A percentile compares a stretch with the other conserved stretches of the same genome.
Evolutionary conservation across 2,329 filamentous ascomycete species (phyloP).

Genomic region (Botrytis byssoidea): DNA sequence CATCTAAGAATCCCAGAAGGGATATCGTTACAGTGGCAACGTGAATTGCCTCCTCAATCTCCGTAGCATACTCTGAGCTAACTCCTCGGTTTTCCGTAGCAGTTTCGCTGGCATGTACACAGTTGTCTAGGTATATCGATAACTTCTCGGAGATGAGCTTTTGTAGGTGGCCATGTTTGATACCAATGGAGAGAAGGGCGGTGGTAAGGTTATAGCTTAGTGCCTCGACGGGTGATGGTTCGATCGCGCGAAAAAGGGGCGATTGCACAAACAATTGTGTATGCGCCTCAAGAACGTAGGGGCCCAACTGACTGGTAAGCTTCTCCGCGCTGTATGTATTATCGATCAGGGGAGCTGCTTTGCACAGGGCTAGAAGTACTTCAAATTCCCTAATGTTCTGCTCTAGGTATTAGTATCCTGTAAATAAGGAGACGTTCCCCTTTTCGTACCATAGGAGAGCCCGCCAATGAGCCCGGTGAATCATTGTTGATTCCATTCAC

Average conservation of each 20-base stretch:
- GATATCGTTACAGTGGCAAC: conserved; percentile 78
- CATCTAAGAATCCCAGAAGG: conserved; percentile 85
- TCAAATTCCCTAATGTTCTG: conserved; percentile 89
- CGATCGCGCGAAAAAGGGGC: conserved; percentile 77
- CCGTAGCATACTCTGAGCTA: conserved; percentile 53
- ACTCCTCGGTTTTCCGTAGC: conserved; percentile 53
- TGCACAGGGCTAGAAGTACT: conserved; percentile 85
- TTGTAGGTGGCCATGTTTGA: conserved; percentile 67
- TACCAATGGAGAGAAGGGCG: conserved; percentile 78
- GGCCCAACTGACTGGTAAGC: conserved; percentile 74
- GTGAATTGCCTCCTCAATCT: conserved; percentile 63
- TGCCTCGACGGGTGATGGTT: conserved; percentile 85
- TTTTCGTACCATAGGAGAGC: conserved; percentile 58
- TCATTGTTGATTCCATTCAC: conserved; percentile 50
- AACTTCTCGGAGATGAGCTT: conserved; percentile 65
- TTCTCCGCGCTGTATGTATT: conserved; percentile 71
- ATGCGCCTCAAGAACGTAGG: conserved; percentile 84
- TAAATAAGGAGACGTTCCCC: background rate
- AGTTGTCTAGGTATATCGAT: conserved; percentile 69
- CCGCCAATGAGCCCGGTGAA: conserved; percentile 46
- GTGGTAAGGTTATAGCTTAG: conserved; percentile 75
- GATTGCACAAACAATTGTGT: conserved; percentile 75
- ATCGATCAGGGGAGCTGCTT: conserved; percentile 75
- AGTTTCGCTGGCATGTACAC: conserved; percentile 59
- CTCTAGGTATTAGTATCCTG: conserved; percentile 17